phyloP scores from a whole-genome alignment of 352 stramenopile species.

The Pythium phragmitis region DNA sequence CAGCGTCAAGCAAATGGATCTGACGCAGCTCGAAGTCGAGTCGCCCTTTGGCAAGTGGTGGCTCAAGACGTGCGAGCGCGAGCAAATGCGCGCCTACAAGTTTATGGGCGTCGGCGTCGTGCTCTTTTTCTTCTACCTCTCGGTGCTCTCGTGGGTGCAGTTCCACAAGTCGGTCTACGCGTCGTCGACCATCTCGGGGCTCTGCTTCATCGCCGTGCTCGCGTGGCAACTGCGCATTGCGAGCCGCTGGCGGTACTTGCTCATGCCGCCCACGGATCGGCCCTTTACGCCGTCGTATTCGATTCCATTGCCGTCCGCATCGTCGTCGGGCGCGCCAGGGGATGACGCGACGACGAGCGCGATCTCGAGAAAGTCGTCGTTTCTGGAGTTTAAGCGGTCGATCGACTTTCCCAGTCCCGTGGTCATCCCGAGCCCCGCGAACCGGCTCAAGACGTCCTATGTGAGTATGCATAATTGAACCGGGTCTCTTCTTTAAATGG shows the following conservation, averaged over 20 bases:
- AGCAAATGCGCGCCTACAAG: constrained; percentile 73
- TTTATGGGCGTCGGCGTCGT: constrained; percentile 65
- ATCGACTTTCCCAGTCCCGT: background rate
- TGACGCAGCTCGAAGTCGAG: constrained; percentile 44
- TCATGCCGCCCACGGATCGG: constrained; percentile 37
- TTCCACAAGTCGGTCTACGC: constrained; percentile 50
- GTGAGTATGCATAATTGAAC: constrained; percentile 7
- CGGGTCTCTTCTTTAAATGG: background rate
- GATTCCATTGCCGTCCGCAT: no score
- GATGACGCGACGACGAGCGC: background rate
- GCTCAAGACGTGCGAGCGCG: constrained; percentile 60
- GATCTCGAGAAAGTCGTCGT: no score
- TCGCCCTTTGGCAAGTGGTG: constrained; percentile 72
- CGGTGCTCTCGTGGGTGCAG: constrained; percentile 62
- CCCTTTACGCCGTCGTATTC: constrained; percentile 12
- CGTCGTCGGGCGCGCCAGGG: constrained; percentile 10
- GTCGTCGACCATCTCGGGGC: constrained; percentile 40
- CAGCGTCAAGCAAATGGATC: constrained; percentile 45
- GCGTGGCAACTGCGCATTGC: constrained; percentile 71
- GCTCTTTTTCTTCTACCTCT: constrained; percentile 74
- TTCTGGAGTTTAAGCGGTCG: constrained; percentile 4
- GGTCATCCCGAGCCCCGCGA: constrained; percentile 7
- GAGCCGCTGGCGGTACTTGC: constrained; percentile 74
- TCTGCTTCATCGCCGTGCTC: constrained; percentile 49
- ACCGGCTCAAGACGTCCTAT: constrained; percentile 10